Base-by-base conservation (phyloP, 352 stramenopile genomes). In the Phytophthora ohioensis region DNA sequence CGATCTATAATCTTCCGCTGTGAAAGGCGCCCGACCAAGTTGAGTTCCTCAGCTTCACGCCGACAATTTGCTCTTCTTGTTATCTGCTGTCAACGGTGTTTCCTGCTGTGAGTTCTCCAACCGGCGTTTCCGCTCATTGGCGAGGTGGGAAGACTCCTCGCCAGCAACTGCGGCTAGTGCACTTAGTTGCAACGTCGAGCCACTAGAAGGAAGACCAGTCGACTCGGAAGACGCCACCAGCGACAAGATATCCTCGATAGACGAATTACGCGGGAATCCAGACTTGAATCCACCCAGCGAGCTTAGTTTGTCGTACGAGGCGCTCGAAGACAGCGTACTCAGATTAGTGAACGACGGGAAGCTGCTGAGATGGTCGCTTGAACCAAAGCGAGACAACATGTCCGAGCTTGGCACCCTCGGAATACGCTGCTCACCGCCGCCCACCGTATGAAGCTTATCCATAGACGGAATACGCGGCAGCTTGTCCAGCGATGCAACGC, bases 181-280 rank as follows among this genome's bases (percentile, higher is more conserved):
- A 55, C 76, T 93, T 51, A 92, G 54, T 64, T 93, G 85, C 59
- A 93, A 51, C 52, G 81, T 80, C 17, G 85, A 93, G 41, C 81
- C 81, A 67, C 77, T 82, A 3, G 73, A 84, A 3, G 73, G 64
- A 46, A 87, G 49, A 42, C 82, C 76, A 4, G 74, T 78, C n/a
- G 76, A 84, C 71, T 94, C 86, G 3, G 86, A 94, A 36, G 85
- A 92, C 17, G 88, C 88, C 45, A 95, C 87, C 1, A 95, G 76
- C 57, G 88, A 95, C 51, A 95, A 62, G 69, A 95, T 95, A 59
- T 95, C 88, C 61, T 95, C 88, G 45, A 95, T 93, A 12, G 88
- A 95, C 21, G 88, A 95, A 70, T 95, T 95, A 34, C 87, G 87
- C 13, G 87, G 87, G 55, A 95, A 92, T 4, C 73, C 64, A 46